Percentiles rank a stretch among this genome's conserved stretches.
Evolutionary conservation across 148 eudicot species (phyloP).

Genomic region (Vaccinium macrocarpon): DNA sequence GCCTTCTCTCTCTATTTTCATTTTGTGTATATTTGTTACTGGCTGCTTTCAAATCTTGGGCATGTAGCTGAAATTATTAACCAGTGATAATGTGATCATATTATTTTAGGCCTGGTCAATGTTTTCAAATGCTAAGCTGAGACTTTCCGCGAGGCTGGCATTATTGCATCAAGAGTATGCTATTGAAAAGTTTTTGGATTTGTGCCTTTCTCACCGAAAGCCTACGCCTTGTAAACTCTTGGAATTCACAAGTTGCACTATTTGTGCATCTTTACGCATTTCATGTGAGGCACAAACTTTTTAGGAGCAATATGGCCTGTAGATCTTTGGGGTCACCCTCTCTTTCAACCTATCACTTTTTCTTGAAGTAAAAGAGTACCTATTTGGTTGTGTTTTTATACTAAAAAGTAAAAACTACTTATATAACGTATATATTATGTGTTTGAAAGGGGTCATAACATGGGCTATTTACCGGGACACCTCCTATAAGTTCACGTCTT

Average conservation of each 20-base stretch:
- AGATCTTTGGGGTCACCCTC: neutral
- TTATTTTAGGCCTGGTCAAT: neutral
- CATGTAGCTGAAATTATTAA: neutral
- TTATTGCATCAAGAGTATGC: neutral
- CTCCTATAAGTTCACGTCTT: too few relatives aligned
- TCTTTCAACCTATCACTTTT: neutral
- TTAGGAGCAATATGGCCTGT: neutral
- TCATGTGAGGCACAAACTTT: neutral
- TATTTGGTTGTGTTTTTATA: neutral
- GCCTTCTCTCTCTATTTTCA: neutral
- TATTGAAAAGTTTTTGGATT: neutral
- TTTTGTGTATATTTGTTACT: neutral
- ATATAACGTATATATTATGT: too few relatives aligned
- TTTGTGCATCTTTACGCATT: neutral
- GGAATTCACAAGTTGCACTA: neutral
- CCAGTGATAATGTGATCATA: neutral
- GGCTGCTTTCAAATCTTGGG: neutral
- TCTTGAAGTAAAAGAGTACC: too few relatives aligned
- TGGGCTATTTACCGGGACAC: too few relatives aligned
- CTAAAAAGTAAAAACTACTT: too few relatives aligned
- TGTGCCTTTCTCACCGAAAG: neutral
- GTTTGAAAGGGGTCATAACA: too few relatives aligned
- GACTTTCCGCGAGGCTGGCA: neutral
- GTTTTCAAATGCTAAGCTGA: neutral
- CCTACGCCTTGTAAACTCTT: neutral